Base-by-base conservation (phyloP, 345 rosid species). In the Combretum micranthum region DNA sequence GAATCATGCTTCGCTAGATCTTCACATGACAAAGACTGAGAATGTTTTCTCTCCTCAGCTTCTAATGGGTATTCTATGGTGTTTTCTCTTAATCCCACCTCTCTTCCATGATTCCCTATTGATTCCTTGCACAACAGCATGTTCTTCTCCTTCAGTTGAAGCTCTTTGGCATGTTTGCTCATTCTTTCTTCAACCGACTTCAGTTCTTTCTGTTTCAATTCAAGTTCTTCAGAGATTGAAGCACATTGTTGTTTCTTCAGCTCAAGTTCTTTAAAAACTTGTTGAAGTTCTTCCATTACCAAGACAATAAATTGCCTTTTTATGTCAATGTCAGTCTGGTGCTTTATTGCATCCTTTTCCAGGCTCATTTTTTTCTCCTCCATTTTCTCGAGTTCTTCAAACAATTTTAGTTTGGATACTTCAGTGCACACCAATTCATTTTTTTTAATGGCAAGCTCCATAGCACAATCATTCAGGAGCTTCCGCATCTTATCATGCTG, bases 1-100 rank as follows among this genome's bases (percentile, higher is more conserved):
- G 52, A 56, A 56, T 59, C 57, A 26, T 19, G 57, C 56, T 69
- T 69, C 57, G 50, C 66, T 50, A 69, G 19, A 60, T 60, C 64
- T 57, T 57, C 72, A 61, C 53, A 74, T 50, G 76, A 65, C 67
- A 77, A 67, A n/a, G 74, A 44, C 64, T 69, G 74, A 69, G 80
- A 55, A 11, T 64, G 64, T 59, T 55, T 75, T 58, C 75, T 80
- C 59, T 72, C 71, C 26, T 22, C 16, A 42, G 22, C 48, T 25
- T 56, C 53, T 0, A 20, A 20, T 42, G 56, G 55, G 19, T 39
- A 57, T 17, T 44, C 5, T 25, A 5, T 25, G 26, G 5, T 2
- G 26, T 5, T 25, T 5, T 25, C 26, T 5, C 5, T 25, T 25
- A 5, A 25, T 69, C 61, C 44, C 69, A 16, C 23, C 5, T 25